Conservation (phyloP, 768 basidiomycete species). For the Lactifluus pinguis region DNA sequence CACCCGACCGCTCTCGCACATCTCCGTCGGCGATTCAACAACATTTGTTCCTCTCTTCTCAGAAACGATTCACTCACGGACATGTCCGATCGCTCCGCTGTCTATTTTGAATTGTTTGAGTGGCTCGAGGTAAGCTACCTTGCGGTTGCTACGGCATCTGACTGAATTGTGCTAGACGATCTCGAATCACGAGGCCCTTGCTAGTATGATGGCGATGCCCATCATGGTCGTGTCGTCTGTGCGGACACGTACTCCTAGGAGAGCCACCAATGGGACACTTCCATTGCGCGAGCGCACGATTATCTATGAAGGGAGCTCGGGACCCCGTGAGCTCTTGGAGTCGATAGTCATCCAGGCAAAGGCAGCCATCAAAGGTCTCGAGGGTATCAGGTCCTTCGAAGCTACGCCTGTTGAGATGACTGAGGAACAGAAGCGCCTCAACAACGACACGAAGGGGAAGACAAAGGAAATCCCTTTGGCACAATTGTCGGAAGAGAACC, state of each 20-base stretch:
- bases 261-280: constrained; percentile 34
- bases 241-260: constrained; percentile 54
- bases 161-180: constrained; percentile 55
- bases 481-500: constrained; percentile 59
- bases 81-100: constrained; percentile 78
- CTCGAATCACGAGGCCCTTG: constrained; percentile 85
- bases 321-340: constrained; percentile 87
- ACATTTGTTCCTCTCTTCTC: constrained; percentile 74
- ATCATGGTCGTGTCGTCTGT: constrained; percentile 78
- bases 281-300: constrained; percentile 72
- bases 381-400: constrained; percentile 48
- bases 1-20: constrained; percentile 89
- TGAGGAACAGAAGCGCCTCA: constrained; percentile 87
- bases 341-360: constrained; percentile 87
- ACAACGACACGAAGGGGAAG: constrained; percentile 55
- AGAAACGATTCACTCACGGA: constrained; percentile 90
- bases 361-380: constrained; percentile 82
- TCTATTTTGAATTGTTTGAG: constrained; percentile 85
- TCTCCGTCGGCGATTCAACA: constrained; percentile 84
- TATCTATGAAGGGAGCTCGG: constrained; percentile 83
- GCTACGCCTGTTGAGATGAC: constrained; percentile 55
- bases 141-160: background rate
- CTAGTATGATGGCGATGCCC: constrained; percentile 96
- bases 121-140: constrained; percentile 71
- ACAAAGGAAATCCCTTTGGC: constrained; percentile 42